These are phyloP conservation scores for Alternaria postmessia DNA, from an alignment of 2,329 filamentous ascomycete genomes.

Conservation along the genomic window DNA sequence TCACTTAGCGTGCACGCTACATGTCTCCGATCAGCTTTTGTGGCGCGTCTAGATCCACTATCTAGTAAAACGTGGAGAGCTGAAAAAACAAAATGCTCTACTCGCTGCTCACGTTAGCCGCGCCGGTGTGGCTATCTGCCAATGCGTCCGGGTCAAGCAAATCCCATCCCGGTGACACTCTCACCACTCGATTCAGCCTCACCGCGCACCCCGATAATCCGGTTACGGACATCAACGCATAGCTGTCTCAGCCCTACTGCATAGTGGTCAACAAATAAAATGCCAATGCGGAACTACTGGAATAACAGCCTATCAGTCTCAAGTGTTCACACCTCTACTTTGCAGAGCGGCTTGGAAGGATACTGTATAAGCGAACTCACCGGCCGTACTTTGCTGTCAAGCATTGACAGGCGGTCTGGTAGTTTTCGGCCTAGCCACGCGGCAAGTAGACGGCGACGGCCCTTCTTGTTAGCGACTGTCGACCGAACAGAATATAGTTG, in stretches of 20 bases:
- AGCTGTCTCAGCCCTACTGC: background rate
- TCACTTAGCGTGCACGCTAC: background rate
- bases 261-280: background rate
- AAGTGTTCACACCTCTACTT: background rate
- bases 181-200: background rate
- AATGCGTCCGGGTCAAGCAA: background rate
- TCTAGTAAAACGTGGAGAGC: slow-evolving; percentile 7
- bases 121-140: background rate
- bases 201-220: background rate
- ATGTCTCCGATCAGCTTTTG: background rate
- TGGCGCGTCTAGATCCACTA: slow-evolving; percentile 3
- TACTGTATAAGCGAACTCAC: background rate
- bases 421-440: background rate
- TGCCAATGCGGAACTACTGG: background rate
- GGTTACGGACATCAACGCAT: background rate
- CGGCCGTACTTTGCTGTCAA: background rate
- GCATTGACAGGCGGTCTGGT: background rate
- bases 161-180: background rate
- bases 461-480: background rate
- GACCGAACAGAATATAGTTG: background rate
- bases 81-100: background rate
- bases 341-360: background rate
- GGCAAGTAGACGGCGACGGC: background rate
- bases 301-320: background rate
- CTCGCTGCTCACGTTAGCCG: too few relatives aligned